phyloP scores from a whole-genome alignment of 495 filamentous ascomycete genomes.

The Aspergillus sparsus region DNA sequence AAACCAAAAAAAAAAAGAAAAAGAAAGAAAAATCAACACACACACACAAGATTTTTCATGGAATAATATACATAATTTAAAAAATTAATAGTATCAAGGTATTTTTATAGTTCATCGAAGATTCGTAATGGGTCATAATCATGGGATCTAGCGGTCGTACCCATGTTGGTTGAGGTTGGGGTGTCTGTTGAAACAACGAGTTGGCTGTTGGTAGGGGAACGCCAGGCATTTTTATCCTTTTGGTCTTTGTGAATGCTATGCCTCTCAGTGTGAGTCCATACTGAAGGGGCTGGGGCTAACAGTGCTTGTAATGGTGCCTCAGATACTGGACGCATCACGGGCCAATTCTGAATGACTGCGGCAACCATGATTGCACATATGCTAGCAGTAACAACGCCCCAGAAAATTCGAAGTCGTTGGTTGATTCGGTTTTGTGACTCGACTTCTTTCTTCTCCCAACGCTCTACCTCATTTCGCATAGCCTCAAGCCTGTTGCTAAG shows the following conservation, averaged over 20 bases:
- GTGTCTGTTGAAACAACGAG: slow-evolving; percentile 12
- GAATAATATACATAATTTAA: neutral
- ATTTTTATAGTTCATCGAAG: slow-evolving; percentile 38
- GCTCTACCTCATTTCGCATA: slow-evolving; percentile 64
- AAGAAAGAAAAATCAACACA: too few relatives aligned
- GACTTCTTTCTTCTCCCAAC: slow-evolving; percentile 68
- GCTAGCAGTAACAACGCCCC: slow-evolving; percentile 49
- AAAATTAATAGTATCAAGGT: neutral
- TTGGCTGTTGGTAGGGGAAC: neutral
- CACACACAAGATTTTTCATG: too few relatives aligned
- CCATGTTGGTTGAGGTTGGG: slow-evolving; percentile 6
- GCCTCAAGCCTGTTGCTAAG: slow-evolving; percentile 66
- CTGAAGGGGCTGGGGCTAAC: neutral
- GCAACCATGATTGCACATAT: slow-evolving; percentile 45
- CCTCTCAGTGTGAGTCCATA: neutral
- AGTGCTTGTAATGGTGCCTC: neutral
- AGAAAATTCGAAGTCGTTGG: slow-evolving; percentile 61
- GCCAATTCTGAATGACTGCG: slow-evolving; percentile 42
- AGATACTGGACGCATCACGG: neutral
- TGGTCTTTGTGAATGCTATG: too few relatives aligned
- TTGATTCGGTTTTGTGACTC: slow-evolving; percentile 72
- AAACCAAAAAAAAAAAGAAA: too few relatives aligned
- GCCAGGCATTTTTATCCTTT: neutral
- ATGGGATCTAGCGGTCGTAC: slow-evolving; percentile 13
- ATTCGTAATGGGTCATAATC: slow-evolving; percentile 34